phyloP scores from a whole-genome alignment of 208 protist species.

The Trypanosoma brucei region DNA sequence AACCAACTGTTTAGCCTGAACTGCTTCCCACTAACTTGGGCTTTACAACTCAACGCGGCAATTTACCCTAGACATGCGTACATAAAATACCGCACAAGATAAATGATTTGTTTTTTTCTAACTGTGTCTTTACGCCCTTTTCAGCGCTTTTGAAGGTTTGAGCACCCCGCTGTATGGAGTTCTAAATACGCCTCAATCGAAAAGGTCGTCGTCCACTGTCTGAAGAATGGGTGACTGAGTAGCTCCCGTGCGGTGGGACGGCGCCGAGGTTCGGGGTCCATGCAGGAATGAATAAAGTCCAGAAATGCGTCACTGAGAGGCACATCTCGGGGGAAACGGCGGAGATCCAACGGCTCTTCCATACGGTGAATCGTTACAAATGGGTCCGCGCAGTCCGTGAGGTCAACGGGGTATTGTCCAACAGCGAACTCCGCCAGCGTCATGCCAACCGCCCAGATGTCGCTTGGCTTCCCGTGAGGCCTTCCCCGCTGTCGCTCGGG shows the following conservation, averaged over 20 bases:
- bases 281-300: slow-evolving; percentile 70
- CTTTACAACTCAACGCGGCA: no score
- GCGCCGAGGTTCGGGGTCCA: slow-evolving; percentile 45
- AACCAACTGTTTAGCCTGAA: no score
- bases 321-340: slow-evolving; percentile 24
- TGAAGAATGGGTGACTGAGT: slow-evolving; percentile 86
- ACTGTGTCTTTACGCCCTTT: no score
- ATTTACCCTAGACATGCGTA: no score
- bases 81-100: no score
- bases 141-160: neutral
- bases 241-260: slow-evolving; percentile 75
- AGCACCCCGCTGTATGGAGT: slow-evolving; percentile 24
- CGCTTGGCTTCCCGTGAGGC: slow-evolving; percentile 64
- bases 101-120: no score
- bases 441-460: slow-evolving; percentile 89
- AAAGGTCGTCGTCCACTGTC: slow-evolving; percentile 70
- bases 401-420: slow-evolving; percentile 76
- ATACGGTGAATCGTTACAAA: slow-evolving; percentile 62
- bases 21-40: no score
- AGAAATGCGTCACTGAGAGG: slow-evolving; percentile 53
- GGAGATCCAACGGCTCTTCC: slow-evolving; percentile 40
- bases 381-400: slow-evolving; percentile 48
- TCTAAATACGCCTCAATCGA: slow-evolving; percentile 69
- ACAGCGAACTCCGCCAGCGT: slow-evolving; percentile 84
- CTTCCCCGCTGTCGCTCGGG: slow-evolving; percentile 82